Conservation (phyloP, 176 grass and related monocot genomes). For the Phyllostachys edulis region DNA sequence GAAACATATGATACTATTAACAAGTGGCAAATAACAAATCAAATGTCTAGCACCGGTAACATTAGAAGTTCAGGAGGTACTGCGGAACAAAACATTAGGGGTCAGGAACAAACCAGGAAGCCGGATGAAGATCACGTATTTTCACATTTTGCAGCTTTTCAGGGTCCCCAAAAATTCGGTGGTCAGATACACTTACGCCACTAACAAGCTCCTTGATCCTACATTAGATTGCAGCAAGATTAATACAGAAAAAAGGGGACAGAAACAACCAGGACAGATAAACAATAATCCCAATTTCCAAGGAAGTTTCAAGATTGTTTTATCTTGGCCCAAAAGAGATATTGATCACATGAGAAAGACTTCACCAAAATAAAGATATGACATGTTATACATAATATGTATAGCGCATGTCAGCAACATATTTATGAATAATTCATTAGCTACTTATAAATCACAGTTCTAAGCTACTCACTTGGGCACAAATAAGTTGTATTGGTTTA, state of each 20-base stretch:
- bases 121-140: slow-evolving; percentile 60
- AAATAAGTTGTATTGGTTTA: slow-evolving; percentile 8
- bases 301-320: neutral
- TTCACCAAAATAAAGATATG: slow-evolving; percentile 5
- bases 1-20: slow-evolving; percentile 22
- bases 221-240: slow-evolving; percentile 26
- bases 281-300: neutral
- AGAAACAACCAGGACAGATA: neutral
- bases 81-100: slow-evolving; percentile 16
- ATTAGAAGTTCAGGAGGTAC: neutral
- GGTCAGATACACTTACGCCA: slow-evolving; percentile 6
- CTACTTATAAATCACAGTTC: slow-evolving; percentile 9
- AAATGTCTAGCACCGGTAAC: neutral
- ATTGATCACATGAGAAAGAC: slow-evolving; percentile 3
- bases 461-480: slow-evolving; percentile 23
- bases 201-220: slow-evolving; percentile 63
- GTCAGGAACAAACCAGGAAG: slow-evolving; percentile 59
- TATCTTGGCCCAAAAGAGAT: neutral
- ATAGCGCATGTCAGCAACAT: slow-evolving; percentile 3
- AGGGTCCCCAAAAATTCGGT: slow-evolving; percentile 46
- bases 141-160: slow-evolving; percentile 47
- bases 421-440: slow-evolving; percentile 14
- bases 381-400: neutral
- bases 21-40: slow-evolving; percentile 3
- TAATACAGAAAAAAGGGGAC: slow-evolving; percentile 22